Base-by-base conservation (phyloP, 2,329 filamentous ascomycete genomes). In the Sporothrix dimorphospora region DNA sequence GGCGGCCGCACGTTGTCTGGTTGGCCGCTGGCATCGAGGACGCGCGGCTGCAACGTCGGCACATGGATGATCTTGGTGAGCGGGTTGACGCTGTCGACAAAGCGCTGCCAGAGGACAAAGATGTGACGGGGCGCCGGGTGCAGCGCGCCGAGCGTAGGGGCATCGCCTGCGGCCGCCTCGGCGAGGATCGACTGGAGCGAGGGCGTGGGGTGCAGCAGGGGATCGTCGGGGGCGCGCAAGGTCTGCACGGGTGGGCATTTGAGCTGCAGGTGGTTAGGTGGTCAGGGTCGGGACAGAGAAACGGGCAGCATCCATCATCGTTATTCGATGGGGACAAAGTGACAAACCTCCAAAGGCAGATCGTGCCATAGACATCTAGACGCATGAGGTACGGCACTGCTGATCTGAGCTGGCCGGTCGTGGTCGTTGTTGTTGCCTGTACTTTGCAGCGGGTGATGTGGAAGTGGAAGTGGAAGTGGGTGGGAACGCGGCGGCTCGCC, bases 61-160 rank as follows among this genome's bases (percentile, higher is more conserved):
- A 91, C 86, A 77, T 95, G 92, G 27, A 93, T 89, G 59, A 88
- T 81, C 78, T 94, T 94, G 75, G 89, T 88, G 57, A 94, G 79
- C 0, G 92, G 92, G 76, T 94, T 92, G 71, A 94, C 89, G 73
- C 92, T 89, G 65, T 93, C 89, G 5, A 94, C 82, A 75, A 91
- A 94, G 8, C 88, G 83, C 78, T 93, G 90, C 92, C 92, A 95
- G 4, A 95, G 84, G 68, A 86, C 85, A 76, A 92, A 90, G 38
- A 92, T 87, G 42, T 92, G 88, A 12, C 88, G 85, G 0, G 89
- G 87, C 3, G 88, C 83, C 0, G 92, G 92, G 75, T 92, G 90
- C 77, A 92, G 81, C 14, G 85, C 83, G 69, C 85, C 83, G 16
- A 82, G 76, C 61, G 79, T 82, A 3, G 34, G 40, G 79, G 77